These are phyloP conservation scores for Eucalyptus cladocalyx DNA, from an alignment of 345 rosid genomes.

Conservation along the genomic window DNA sequence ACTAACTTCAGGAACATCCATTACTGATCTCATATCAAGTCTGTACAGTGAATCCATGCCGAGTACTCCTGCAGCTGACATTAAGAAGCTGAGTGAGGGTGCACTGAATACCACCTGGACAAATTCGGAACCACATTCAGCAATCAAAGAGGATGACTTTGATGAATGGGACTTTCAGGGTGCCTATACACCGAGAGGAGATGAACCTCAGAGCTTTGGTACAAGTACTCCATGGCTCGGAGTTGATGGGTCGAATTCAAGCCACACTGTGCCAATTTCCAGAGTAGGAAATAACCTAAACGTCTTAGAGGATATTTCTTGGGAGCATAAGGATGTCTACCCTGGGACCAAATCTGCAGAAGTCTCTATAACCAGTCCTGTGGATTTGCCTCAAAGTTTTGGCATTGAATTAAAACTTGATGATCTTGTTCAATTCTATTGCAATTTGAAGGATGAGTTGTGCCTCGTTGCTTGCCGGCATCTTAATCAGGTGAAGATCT, in stretches of 20 bases:
- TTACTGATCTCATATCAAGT: conserved; percentile 70
- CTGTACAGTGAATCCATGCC: conserved; percentile 57
- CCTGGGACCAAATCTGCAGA: conserved; percentile 12
- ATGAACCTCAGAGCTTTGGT: neutral
- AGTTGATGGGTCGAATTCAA: neutral
- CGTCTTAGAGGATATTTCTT: conserved; percentile 2
- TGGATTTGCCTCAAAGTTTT: conserved; percentile 8
- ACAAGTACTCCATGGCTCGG: neutral
- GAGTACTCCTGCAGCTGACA: conserved; percentile 11
- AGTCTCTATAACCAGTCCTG: neutral
- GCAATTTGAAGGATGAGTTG: conserved; percentile 52
- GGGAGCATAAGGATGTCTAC: conserved; percentile 51
- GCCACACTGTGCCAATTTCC: neutral
- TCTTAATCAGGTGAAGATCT: conserved; percentile 57
- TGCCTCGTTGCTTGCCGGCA: conserved; percentile 26
- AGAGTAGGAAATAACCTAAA: neutral
- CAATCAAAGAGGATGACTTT: conserved; percentile 23
- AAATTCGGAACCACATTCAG: conserved; percentile 5
- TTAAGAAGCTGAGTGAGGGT: conserved; percentile 14
- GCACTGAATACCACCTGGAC: conserved; percentile 10
- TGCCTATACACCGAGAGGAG: neutral
- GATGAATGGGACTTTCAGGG: conserved; percentile 72
- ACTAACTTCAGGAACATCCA: conserved; percentile 19
- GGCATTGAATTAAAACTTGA: conserved; percentile 7
- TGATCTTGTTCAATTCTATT: conserved; percentile 41